A percentile compares a stretch with the other conserved stretches of the same genome.
Conservation (phyloP, 106 monocot species). For the Iris macrosiphon region DNA sequence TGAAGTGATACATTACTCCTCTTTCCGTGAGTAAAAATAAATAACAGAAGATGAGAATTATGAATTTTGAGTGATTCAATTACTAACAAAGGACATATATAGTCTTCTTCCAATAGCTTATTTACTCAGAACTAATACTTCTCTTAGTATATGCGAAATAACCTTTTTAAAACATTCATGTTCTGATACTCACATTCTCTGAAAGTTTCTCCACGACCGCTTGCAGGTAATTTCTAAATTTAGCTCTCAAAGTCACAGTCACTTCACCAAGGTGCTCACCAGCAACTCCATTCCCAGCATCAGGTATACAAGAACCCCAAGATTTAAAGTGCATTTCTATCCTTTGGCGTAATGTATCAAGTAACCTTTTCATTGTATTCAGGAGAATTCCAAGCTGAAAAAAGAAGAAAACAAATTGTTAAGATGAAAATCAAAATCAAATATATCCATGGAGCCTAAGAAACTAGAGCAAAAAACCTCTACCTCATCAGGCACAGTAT, state of each 20-base stretch:
- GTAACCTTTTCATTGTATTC: conserved; percentile 92
- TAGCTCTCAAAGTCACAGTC: conserved; percentile 76
- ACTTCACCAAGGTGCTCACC: conserved; percentile 91
- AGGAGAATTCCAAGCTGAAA: conserved; percentile 79
- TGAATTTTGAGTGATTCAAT: too few relatives aligned
- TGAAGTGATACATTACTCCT: too few relatives aligned
- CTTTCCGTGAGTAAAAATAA: too few relatives aligned
- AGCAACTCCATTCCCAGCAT: conserved; percentile 49
- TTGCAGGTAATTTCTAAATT: conserved; percentile 93
- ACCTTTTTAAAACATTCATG: too few relatives aligned
- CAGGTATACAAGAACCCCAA: conserved; percentile 85
- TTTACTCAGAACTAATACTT: too few relatives aligned
- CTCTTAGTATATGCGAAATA: too few relatives aligned
- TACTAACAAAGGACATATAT: too few relatives aligned
- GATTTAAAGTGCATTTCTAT: conserved; percentile 86
- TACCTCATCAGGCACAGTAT: conserved; percentile 81
- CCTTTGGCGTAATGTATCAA: conserved; percentile 78
- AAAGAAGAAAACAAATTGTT: conserved; percentile 1
- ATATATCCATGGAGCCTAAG: background rate
- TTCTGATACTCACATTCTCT: conserved; percentile 68
- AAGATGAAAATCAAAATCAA: background rate
- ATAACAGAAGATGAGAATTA: too few relatives aligned
- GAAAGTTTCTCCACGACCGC: conserved; percentile 89
- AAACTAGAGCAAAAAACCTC: conserved; percentile 18
- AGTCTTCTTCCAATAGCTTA: too few relatives aligned